These are phyloP conservation scores for Exophiala lecanii-corni DNA, from an alignment of 2,329 filamentous ascomycete species.

Conservation along the genomic window DNA sequence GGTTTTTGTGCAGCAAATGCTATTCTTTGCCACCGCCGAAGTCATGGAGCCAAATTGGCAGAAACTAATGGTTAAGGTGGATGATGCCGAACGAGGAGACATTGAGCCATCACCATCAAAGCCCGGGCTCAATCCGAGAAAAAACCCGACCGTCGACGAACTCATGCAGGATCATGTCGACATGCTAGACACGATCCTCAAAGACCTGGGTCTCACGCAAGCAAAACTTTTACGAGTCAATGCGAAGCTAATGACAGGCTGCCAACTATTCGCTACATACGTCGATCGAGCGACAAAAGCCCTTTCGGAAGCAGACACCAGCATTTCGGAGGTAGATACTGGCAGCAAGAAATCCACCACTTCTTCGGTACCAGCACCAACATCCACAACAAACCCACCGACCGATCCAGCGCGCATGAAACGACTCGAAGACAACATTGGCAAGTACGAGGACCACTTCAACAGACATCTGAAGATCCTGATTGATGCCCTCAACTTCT, in stretches of 20 bases:
- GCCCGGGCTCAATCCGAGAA: conserved; percentile 32
- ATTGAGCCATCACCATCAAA: conserved; percentile 10
- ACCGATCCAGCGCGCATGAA: conserved; percentile 56
- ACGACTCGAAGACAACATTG: conserved; percentile 80
- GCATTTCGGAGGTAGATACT: conserved; percentile 15
- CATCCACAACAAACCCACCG: conserved; percentile 26
- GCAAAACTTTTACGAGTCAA: conserved; percentile 91
- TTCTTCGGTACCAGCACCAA: conserved; percentile 21
- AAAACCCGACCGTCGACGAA: conserved; percentile 81
- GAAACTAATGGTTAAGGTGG: conserved; percentile 81
- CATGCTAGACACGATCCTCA: conserved; percentile 94
- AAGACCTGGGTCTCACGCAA: conserved; percentile 98
- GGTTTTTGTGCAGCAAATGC: conserved; percentile 90
- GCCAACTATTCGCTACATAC: conserved; percentile 88
- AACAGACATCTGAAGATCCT: conserved; percentile 87
- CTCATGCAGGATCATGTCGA: conserved; percentile 99
- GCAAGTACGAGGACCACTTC: conserved; percentile 92
- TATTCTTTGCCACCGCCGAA: conserved; percentile 95
- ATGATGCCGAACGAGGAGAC: conserved; percentile 46
- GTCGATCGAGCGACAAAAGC: conserved; percentile 81
- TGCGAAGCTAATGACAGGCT: conserved; percentile 93
- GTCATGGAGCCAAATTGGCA: conserved; percentile 98
- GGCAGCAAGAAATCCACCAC: conserved; percentile 22
- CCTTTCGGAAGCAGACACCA: conserved; percentile 73
- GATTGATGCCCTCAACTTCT: conserved; percentile 90